Conservation (phyloP, 371 early-diverging fungal species). For the Capillidium rhysosporum region DNA sequence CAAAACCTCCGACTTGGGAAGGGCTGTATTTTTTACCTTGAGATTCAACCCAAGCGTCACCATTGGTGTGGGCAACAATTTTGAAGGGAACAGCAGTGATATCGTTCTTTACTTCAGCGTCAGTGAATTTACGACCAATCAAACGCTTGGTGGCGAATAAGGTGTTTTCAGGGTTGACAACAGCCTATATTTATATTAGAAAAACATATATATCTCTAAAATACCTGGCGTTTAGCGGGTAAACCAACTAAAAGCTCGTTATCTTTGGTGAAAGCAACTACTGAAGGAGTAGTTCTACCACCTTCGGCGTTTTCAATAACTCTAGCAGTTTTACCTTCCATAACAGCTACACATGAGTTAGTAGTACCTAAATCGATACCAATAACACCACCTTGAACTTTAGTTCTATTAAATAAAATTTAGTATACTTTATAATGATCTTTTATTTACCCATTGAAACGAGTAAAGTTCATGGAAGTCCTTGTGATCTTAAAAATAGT, state of each 20-base stretch:
- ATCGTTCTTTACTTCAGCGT: constrained; percentile 65
- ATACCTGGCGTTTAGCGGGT: constrained; percentile 85
- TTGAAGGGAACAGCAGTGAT: constrained; percentile 77
- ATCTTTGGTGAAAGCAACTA: constrained; percentile 85
- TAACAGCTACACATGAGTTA: constrained; percentile 95
- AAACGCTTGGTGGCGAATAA: constrained; percentile 91
- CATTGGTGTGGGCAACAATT: constrained; percentile 76
- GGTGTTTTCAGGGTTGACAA: constrained; percentile 87
- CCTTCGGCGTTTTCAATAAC: constrained; percentile 97
- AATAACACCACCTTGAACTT: constrained; percentile 78
- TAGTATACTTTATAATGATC: background rate
- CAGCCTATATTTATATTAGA: constrained; percentile 27
- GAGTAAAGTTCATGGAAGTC: background rate
- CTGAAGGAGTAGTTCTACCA: constrained; percentile 93
- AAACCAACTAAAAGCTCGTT: constrained; percentile 88
- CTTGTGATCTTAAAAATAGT: background rate
- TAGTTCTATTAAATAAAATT: constrained; percentile 20
- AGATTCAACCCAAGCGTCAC: constrained; percentile 96
- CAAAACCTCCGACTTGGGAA: constrained; percentile 82
- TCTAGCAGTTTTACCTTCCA: constrained; percentile 90
- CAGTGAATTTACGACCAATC: constrained; percentile 86
- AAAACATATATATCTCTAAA: background rate
- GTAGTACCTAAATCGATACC: constrained; percentile 99
- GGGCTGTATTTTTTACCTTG: constrained; percentile 87
- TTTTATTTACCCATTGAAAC: constrained; percentile 1